Conservation (phyloP, 83 land plant species). For the Picea abies region DNA sequence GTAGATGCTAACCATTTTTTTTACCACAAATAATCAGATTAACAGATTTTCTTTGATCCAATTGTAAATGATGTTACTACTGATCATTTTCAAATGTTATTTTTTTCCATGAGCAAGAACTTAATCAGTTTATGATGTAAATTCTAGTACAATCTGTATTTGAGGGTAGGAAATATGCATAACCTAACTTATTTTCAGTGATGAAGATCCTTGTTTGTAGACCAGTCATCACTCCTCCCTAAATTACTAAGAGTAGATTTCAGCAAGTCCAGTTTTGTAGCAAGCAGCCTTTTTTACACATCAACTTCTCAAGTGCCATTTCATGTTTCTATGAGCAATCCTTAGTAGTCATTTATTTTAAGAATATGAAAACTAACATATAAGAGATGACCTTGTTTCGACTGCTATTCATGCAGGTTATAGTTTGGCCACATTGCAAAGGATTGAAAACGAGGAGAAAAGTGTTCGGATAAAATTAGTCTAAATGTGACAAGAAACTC, state of each 20-base stretch:
- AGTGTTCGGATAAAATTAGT: background rate
- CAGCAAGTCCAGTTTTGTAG: background rate
- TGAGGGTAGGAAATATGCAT: background rate
- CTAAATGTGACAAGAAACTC: background rate
- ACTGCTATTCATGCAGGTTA: background rate
- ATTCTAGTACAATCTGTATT: background rate
- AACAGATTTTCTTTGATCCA: background rate
- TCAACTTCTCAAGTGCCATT: background rate
- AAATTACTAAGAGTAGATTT: background rate
- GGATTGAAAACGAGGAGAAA: background rate
- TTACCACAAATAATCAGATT: background rate
- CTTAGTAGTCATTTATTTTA: background rate
- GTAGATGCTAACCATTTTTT: background rate
- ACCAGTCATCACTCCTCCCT: background rate
- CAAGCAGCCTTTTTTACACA: background rate
- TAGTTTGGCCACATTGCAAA: background rate
- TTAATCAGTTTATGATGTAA: background rate
- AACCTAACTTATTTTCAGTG: background rate
- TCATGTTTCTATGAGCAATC: background rate
- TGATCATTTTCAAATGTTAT: background rate
- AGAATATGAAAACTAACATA: background rate
- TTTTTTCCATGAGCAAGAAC: background rate
- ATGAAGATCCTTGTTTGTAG: background rate
- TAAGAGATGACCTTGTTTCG: background rate
- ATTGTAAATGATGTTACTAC: background rate